phyloP scores from a whole-genome alignment of 768 basidiomycete species.

The Leccinum longicurvipes region DNA sequence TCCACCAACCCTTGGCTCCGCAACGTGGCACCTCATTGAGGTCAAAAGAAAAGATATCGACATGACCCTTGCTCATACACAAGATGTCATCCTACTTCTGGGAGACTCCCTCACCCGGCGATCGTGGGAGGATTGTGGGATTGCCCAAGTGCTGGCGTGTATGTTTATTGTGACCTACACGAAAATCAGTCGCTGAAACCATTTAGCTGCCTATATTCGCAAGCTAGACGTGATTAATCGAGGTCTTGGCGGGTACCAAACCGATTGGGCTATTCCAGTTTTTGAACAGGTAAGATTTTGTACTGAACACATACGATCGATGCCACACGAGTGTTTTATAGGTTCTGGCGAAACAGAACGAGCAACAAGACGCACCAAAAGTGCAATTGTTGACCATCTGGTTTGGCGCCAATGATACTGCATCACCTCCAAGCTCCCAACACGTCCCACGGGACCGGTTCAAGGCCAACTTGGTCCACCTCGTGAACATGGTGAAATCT shows the following conservation, averaged over 20 bases:
- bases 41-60: background rate
- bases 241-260: slow-evolving; percentile 82
- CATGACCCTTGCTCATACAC: slow-evolving; percentile 53
- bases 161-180: background rate
- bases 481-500: slow-evolving; percentile 61
- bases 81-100: slow-evolving; percentile 70
- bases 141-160: slow-evolving; percentile 62
- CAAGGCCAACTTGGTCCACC: slow-evolving; percentile 56
- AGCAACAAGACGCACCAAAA: slow-evolving; percentile 48
- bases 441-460: slow-evolving; percentile 73
- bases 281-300: slow-evolving; percentile 59
- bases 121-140: slow-evolving; percentile 57
- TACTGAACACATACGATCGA: background rate
- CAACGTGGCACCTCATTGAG: background rate
- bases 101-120: slow-evolving; percentile 82
- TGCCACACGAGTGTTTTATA: slow-evolving; percentile 24
- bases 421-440: slow-evolving; percentile 61
- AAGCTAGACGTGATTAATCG: slow-evolving; percentile 86
- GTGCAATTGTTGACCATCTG: slow-evolving; percentile 79
- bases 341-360: slow-evolving; percentile 55
- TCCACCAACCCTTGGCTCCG: too few species aligned
- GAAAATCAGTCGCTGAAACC: background rate
- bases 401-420: slow-evolving; percentile 90
- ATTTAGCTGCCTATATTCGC: slow-evolving; percentile 68
- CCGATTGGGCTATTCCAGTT: slow-evolving; percentile 79